phyloP scores from a whole-genome alignment of 768 basidiomycete species.

The Rhodotorula sphaerocarpa region DNA sequence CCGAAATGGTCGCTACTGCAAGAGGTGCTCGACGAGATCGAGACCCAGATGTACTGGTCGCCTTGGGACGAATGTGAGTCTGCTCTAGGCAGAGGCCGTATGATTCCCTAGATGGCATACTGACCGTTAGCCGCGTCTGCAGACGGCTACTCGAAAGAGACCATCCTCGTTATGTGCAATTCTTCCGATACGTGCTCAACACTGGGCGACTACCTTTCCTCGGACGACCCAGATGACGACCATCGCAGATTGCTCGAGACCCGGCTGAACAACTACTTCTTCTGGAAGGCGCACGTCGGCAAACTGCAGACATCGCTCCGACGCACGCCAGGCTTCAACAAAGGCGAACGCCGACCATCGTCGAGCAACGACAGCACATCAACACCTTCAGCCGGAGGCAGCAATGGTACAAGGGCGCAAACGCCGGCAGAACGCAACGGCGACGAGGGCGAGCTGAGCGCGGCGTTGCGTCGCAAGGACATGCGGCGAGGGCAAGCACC shows the following conservation, averaged over 20 bases:
- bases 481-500: constrained; percentile 49
- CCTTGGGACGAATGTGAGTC: constrained; percentile 23
- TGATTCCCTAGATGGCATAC: not conserved
- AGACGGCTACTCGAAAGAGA: constrained; percentile 45
- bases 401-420: no score
- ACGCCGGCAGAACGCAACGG: not conserved
- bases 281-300: constrained; percentile 60
- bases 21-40: constrained; percentile 81
- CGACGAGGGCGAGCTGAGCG: constrained; percentile 39
- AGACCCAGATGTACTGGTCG: constrained; percentile 57
- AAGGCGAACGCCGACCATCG: constrained; percentile 1
- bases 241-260: constrained; percentile 11
- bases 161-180: constrained; percentile 77
- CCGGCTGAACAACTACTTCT: constrained; percentile 58
- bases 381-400: no score
- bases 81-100: no score
- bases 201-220: constrained; percentile 70
- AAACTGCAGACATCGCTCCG: constrained; percentile 38
- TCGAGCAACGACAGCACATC: not conserved
- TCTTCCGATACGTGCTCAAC: constrained; percentile 66
- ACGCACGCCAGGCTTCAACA: constrained; percentile 14
- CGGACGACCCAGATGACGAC: constrained; percentile 12
- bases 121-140: not conserved
- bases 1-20: constrained; percentile 86
- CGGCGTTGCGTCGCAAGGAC: constrained; percentile 66